These are phyloP conservation scores for Cicer cuneatum DNA, from an alignment of 306 rosid species.

Conservation along the genomic window DNA sequence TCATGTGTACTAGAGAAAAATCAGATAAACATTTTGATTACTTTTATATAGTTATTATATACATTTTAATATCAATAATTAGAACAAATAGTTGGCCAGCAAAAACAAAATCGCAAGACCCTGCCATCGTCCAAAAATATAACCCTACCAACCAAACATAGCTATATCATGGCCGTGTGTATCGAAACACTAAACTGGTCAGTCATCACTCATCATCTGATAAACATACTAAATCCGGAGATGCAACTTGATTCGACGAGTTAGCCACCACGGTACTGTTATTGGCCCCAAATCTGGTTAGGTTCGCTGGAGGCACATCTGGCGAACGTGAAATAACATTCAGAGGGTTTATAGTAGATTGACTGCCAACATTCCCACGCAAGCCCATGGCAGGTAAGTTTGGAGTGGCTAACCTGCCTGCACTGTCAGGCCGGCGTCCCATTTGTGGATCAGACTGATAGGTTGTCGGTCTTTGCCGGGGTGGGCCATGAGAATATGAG, in stretches of 20 bases:
- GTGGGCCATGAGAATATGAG: constrained; percentile 43
- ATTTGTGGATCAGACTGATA: constrained; percentile 42
- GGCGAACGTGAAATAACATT: constrained; percentile 29
- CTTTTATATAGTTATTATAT: neutral
- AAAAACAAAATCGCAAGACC: neutral
- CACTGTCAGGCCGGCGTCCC: constrained; percentile 40
- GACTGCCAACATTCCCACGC: constrained; percentile 41
- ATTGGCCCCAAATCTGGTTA: constrained; percentile 34
- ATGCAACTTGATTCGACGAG: constrained; percentile 40
- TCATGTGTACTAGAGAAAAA: constrained; percentile 12
- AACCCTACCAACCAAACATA: neutral
- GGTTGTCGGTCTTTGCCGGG: constrained; percentile 39
- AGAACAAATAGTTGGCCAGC: neutral
- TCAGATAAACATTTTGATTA: neutral
- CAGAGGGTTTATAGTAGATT: constrained; percentile 44
- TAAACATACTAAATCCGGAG: constrained; percentile 57
- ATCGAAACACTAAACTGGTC: constrained; percentile 32
- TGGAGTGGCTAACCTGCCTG: constrained; percentile 33
- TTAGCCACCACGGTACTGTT: constrained; percentile 30
- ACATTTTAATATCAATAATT: constrained; percentile 36
- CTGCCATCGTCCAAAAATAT: constrained; percentile 7
- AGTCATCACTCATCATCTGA: constrained; percentile 69
- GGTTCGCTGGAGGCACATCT: constrained; percentile 21
- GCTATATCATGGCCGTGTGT: constrained; percentile 14
- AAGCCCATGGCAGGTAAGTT: constrained; percentile 44